Evolutionary conservation across 805 yeast species (phyloP).

Genomic region (Candida stauntonica): DNA sequence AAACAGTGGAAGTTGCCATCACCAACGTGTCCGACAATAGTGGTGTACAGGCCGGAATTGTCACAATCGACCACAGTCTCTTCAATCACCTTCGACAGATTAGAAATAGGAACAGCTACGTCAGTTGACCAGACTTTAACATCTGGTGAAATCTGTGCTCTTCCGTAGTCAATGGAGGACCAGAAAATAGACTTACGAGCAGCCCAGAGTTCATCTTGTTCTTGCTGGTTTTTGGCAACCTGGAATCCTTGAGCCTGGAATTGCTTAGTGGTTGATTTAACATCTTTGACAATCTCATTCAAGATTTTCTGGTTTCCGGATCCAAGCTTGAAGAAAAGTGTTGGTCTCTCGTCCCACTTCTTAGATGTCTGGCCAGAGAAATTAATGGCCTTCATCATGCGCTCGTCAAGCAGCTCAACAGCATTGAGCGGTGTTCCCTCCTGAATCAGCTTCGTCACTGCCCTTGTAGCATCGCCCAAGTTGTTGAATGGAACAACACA

Average conservation of each 20-base stretch:
- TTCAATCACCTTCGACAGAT: constrained; percentile 55
- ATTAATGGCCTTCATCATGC: constrained; percentile 64
- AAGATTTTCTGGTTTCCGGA: constrained; percentile 39
- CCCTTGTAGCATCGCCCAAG: constrained; percentile 65
- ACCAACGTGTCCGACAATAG: constrained; percentile 77
- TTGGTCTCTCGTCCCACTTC: constrained; percentile 54
- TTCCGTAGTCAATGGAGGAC: constrained; percentile 65
- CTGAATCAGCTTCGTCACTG: constrained; percentile 58
- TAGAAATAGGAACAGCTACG: constrained; percentile 75
- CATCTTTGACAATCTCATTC: constrained; percentile 41
- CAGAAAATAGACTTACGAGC: constrained; percentile 73
- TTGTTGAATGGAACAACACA: constrained; percentile 64
- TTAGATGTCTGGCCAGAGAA: constrained; percentile 48
- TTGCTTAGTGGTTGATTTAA: constrained; percentile 43
- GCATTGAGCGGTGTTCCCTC: constrained; percentile 66
- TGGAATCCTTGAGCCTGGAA: constrained; percentile 52
- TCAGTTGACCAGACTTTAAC: constrained; percentile 71
- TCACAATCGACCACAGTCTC: constrained; percentile 58
- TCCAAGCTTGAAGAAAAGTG: constrained; percentile 60
- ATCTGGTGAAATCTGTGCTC: constrained; percentile 35
- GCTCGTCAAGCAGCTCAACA: constrained; percentile 66
- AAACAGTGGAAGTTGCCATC: constrained; percentile 79
- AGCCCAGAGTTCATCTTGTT: constrained; percentile 63
- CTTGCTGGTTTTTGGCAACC: constrained; percentile 53
- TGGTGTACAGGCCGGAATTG: constrained; percentile 46